A percentile compares a stretch with the other conserved stretches of the same genome.
Evolutionary conservation across 2,329 filamentous ascomycete species (phyloP).

Genomic region (Cephalotrichum gorgonifer): DNA sequence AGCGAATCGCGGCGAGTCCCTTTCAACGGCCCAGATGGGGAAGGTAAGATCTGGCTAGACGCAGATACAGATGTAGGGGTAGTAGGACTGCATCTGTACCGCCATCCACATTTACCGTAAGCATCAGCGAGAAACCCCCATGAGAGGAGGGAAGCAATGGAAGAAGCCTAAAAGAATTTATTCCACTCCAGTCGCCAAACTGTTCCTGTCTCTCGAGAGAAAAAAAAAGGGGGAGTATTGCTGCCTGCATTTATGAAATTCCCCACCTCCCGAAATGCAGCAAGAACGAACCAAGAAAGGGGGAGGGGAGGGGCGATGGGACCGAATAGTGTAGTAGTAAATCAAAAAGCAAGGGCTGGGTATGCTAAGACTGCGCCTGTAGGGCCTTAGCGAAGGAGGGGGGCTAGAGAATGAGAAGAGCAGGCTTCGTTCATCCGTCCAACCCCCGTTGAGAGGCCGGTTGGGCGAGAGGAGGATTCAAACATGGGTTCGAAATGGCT

Average conservation of each 20-base stretch:
- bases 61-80: not conserved
- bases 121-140: not conserved
- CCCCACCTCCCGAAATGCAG: slow-evolving; percentile 14
- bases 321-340: slow-evolving; percentile 7
- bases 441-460: not conserved
- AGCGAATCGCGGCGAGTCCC: not conserved
- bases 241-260: slow-evolving; percentile 20
- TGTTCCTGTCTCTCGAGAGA: slow-evolving; percentile 3
- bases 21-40: not conserved
- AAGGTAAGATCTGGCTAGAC: not conserved
- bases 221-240: slow-evolving; percentile 5
- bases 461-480: not conserved
- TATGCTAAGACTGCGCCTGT: not conserved
- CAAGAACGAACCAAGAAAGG: slow-evolving; percentile 11
- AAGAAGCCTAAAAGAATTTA: not conserved
- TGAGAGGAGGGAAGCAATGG: not conserved
- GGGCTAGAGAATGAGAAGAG: not conserved
- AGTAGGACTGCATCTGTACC: not conserved
- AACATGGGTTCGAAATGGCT: not conserved
- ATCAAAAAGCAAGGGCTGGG: not conserved
- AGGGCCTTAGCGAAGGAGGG: not conserved
- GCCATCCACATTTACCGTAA: not conserved
- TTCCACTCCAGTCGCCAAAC: slow-evolving; percentile 7
- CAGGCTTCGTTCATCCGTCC: too few relatives aligned
- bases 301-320: not conserved